Conservation (phyloP, 2,329 filamentous ascomycete genomes). For the Calonectria pseudoturangicola region DNA sequence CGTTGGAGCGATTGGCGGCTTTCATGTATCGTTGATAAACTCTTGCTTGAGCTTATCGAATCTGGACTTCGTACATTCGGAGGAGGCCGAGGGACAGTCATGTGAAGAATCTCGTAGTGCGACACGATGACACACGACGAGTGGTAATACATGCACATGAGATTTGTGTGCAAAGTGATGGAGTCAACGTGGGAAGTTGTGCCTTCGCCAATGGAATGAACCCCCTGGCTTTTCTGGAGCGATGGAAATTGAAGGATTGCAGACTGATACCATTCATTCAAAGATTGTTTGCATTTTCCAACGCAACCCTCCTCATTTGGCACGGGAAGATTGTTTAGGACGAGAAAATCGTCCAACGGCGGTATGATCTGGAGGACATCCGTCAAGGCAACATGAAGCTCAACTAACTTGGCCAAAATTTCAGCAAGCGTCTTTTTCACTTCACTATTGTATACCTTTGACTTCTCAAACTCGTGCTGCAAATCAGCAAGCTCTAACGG, state of each 20-base stretch:
- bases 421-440: slow-evolving; percentile 34
- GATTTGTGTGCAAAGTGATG: slow-evolving; percentile 5
- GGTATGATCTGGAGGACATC: slow-evolving; percentile 22
- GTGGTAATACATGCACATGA: slow-evolving; percentile 11
- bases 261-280: slow-evolving; percentile 4
- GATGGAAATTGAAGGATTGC: not conserved
- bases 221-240: not conserved
- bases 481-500: slow-evolving; percentile 28
- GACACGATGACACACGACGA: slow-evolving; percentile 8
- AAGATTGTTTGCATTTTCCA: not conserved
- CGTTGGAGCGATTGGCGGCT: slow-evolving; percentile 4
- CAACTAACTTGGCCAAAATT: slow-evolving; percentile 26
- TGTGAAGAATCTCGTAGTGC: slow-evolving; percentile 14
- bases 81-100: not conserved
- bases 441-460: slow-evolving; percentile 39
- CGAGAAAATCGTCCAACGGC: not conserved
- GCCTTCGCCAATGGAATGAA: not conserved
- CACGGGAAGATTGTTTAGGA: not conserved
- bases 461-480: slow-evolving; percentile 36
- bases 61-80: not conserved
- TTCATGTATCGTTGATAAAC: slow-evolving; percentile 1
- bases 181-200: not conserved
- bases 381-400: slow-evolving; percentile 38
- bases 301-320: not conserved
- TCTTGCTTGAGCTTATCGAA: not conserved